Evolutionary conservation across 306 rosid species (phyloP), one percentile per base, ranked within the genome.

Genomic region (Cucurbita moschata): DNA sequence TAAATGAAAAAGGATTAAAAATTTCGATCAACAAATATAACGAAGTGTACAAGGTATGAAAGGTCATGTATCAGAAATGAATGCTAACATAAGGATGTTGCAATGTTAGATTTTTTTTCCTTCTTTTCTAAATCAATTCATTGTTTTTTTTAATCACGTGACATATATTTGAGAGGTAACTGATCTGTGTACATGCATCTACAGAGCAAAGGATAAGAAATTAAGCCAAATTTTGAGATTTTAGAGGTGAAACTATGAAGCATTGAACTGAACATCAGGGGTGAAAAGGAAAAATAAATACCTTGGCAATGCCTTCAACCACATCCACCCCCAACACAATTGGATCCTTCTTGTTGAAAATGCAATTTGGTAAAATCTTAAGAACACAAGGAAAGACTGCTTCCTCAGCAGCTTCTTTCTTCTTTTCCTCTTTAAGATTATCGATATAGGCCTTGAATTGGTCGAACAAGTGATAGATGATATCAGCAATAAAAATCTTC

Each of bases 261-360:
- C 19, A 9, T 3, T 40, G 40, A 62, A 58, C 14, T 50, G 35
- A 35, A 51, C 4, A 52, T 35, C 15, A 66, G 19, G 37, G 72
- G 58, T 38, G 37, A 73, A 75, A 56, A 18, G 6, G 30, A 76
- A 67, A 40, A 16, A 53, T 71, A 67, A 11, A 43, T 87, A 94
- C 99, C 99, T 91, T 94, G 6, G 83, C 79, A 78, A 91, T 89
- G 83, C 97, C 99, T 59, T 94, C 99, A 58, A 89, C 83, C 43
- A 94, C 79, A 79, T 91, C 97, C 74, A 94, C 97, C 75, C 99
- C 99, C 90, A 94, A 87, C 77, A 94, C 86, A 82, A 94, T 94
- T 3, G 99, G 99, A 81, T 94, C 99, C 86, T 91, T 94, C 84
- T 91, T 94, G 83, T 89, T 91, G 90, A 94, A 94, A 77, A 89